These are phyloP conservation scores for Eurotiales sp. DNA, from an alignment of 2,329 filamentous ascomycete genomes.

Conservation along the genomic window DNA sequence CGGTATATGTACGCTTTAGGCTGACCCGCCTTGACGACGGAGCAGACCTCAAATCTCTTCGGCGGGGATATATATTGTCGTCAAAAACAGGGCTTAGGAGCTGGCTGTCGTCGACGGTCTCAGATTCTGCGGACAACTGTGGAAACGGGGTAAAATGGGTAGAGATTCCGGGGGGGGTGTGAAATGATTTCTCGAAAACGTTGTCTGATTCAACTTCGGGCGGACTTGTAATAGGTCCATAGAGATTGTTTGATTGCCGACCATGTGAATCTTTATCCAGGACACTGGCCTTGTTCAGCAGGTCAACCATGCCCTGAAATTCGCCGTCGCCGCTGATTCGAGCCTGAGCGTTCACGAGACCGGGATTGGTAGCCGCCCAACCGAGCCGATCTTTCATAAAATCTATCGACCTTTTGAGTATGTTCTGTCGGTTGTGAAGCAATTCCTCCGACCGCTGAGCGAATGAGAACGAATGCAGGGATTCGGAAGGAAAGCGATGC, in stretches of 20 bases:
- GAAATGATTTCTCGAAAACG: constrained; percentile 79
- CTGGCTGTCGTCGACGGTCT: constrained; percentile 20
- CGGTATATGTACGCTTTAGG: constrained; percentile 84
- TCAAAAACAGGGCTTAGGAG: constrained; percentile 28
- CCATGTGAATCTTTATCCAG: constrained; percentile 57
- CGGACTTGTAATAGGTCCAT: constrained; percentile 75
- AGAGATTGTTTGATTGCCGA: constrained; percentile 43
- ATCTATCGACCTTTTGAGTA: constrained; percentile 88
- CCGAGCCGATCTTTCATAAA: constrained; percentile 93
- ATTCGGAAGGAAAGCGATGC: constrained; percentile 88
- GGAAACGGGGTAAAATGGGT: constrained; percentile 20
- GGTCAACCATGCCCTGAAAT: constrained; percentile 83
- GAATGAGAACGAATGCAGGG: constrained; percentile 96
- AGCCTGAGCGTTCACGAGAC: constrained; percentile 78
- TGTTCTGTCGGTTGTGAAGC: constrained; percentile 85
- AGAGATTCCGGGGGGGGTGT: constrained; percentile 25
- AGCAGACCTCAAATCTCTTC: constrained; percentile 35
- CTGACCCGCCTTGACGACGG: constrained; percentile 60
- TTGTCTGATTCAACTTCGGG: constrained; percentile 70
- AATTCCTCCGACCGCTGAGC: constrained; percentile 91
- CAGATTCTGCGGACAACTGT: constrained; percentile 17
- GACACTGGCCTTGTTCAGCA: constrained; percentile 76
- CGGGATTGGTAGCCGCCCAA: constrained; percentile 71
- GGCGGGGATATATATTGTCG: constrained; percentile 27
- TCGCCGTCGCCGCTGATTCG: constrained; percentile 78